Conservation (phyloP, 1,284 basidiomycete species). For the Sporisorium graminicola region DNA sequence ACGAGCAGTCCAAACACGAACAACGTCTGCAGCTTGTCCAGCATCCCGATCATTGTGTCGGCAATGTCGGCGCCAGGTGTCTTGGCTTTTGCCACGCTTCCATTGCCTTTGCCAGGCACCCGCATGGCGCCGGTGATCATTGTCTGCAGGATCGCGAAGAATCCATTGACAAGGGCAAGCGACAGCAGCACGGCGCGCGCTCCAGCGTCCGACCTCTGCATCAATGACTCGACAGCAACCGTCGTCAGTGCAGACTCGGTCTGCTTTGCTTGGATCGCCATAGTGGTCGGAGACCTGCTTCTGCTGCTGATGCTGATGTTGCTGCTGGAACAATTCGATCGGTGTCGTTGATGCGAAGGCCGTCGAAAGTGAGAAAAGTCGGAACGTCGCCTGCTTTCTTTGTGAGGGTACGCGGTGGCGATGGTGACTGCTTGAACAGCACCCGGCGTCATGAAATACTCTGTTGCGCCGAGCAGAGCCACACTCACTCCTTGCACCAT, state of each 20-base stretch:
- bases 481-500: constrained; percentile 16
- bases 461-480: constrained; percentile 20
- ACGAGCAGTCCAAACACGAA: constrained; percentile 34
- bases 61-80: constrained; percentile 10
- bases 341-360: constrained; percentile 22
- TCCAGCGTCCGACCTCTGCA: constrained; percentile 7
- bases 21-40: constrained; percentile 33
- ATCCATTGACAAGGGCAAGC: constrained; percentile 27
- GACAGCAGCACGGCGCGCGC: constrained; percentile 25
- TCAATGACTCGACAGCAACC: constrained; percentile 4
- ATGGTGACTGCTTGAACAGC: constrained; percentile 13
- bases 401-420: constrained; percentile 4
- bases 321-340: constrained; percentile 20
- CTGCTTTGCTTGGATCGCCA: background rate
- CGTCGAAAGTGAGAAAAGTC: constrained; percentile 10
- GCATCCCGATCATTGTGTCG: constrained; percentile 20
- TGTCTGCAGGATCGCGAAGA: constrained; percentile 20
- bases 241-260: constrained; percentile 6
- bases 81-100: background rate
- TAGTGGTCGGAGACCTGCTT: background rate
- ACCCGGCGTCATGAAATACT: constrained; percentile 32
- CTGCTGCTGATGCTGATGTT: constrained; percentile 4
- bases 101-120: background rate
- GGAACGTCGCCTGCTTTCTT: constrained; percentile 12
- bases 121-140: constrained; percentile 12